Percentiles rank a stretch among this genome's conserved stretches.
These are phyloP conservation scores for Geotrichum bryndzae DNA, from an alignment of 1,139 yeast genomes.

Conservation along the genomic window DNA sequence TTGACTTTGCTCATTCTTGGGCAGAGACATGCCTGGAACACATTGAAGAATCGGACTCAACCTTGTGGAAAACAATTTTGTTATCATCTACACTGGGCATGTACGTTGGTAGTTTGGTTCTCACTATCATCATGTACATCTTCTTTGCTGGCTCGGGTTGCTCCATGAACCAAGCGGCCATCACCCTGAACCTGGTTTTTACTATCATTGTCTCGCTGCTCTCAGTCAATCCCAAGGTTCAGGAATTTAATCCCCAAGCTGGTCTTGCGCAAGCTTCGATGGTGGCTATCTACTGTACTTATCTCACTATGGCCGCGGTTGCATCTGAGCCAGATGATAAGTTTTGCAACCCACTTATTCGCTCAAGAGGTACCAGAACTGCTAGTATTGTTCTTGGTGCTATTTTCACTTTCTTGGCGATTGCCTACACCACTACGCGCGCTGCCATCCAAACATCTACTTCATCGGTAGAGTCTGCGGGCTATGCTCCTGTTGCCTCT, in stretches of 20 bases:
- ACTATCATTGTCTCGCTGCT: slow-evolving; percentile 58
- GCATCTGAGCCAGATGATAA: slow-evolving; percentile 95
- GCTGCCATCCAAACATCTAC: slow-evolving; percentile 64
- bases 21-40: slow-evolving; percentile 92
- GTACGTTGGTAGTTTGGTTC: slow-evolving; percentile 67
- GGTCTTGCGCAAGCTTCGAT: slow-evolving; percentile 96
- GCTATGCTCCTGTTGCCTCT: slow-evolving; percentile 34
- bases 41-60: slow-evolving; percentile 79
- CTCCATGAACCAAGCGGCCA: slow-evolving; percentile 84
- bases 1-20: slow-evolving; percentile 98
- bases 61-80: slow-evolving; percentile 73
- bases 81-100: slow-evolving; percentile 82
- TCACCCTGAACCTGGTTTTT: slow-evolving; percentile 65
- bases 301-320: slow-evolving; percentile 86
- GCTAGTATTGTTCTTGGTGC: slow-evolving; percentile 88
- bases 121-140: slow-evolving; percentile 74
- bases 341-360: slow-evolving; percentile 81
- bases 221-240: slow-evolving; percentile 77
- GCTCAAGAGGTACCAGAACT: slow-evolving; percentile 87
- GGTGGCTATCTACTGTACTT: slow-evolving; percentile 92
- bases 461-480: slow-evolving; percentile 23
- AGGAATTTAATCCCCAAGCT: slow-evolving; percentile 89
- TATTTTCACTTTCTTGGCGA: slow-evolving; percentile 85
- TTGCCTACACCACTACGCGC: slow-evolving; percentile 94
- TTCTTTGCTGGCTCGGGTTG: slow-evolving; percentile 84